Percentiles rank a stretch among this genome's conserved stretches.
Conservation (phyloP, 225 moss, liverwort and hornwort genomes). For the Physcomitrellopsis africana region DNA sequence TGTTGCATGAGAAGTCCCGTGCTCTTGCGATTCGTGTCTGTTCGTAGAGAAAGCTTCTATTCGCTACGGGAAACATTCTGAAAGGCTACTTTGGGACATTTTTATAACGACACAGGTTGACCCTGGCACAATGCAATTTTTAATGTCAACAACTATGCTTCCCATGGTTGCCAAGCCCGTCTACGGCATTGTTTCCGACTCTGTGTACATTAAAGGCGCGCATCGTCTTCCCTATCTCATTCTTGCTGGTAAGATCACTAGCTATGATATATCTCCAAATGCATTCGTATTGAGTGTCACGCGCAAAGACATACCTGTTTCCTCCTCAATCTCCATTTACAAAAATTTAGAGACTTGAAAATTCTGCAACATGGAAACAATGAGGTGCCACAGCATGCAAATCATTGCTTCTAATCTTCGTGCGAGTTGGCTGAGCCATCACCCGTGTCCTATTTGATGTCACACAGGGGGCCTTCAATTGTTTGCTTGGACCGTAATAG, state of each 20-base stretch:
- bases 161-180: constrained; percentile 83
- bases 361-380: neutral
- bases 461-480: constrained; percentile 47
- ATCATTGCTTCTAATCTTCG: neutral
- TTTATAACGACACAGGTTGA: constrained; percentile 45
- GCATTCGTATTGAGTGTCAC: no score
- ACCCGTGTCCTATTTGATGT: constrained; percentile 1
- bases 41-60: no score
- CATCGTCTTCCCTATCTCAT: constrained; percentile 78
- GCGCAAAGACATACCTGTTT: no score
- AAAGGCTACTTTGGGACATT: neutral
- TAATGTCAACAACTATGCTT: constrained; percentile 71
- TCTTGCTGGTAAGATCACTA: constrained; percentile 56
- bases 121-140: constrained; percentile 79
- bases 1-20: no score
- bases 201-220: constrained; percentile 67
- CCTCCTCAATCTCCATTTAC: neutral
- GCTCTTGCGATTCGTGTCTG: no score
- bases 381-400: no score
- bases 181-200: constrained; percentile 78
- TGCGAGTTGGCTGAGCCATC: neutral
- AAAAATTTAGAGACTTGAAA: neutral
- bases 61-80: no score
- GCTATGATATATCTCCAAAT: no score
- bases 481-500: constrained; percentile 49